Conservation (phyloP, 2,329 filamentous ascomycete genomes). For the Neurospora sp. region DNA sequence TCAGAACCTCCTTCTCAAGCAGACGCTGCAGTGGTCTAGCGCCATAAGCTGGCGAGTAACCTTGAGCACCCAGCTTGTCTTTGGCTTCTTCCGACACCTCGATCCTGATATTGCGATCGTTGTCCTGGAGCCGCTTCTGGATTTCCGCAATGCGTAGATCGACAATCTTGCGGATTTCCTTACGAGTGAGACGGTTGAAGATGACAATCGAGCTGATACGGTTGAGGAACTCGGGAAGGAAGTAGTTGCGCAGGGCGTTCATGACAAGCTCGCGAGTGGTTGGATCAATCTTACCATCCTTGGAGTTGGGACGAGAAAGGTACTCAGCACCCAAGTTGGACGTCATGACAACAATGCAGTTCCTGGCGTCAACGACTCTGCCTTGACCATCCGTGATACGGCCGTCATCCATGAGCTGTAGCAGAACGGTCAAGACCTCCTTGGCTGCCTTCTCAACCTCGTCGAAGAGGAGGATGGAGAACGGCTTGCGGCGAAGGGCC, state of each 20-base stretch:
- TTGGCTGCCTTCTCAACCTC: slow-evolving; percentile 99
- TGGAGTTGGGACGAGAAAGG: slow-evolving; percentile 66
- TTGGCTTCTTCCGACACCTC: slow-evolving; percentile 76
- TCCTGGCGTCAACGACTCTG: slow-evolving; percentile 85
- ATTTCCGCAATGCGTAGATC: slow-evolving; percentile 82
- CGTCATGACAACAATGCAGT: slow-evolving; percentile 99
- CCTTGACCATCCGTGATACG: slow-evolving; percentile 98
- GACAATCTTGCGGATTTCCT: slow-evolving; percentile 90
- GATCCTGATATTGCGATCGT: slow-evolving; percentile 78
- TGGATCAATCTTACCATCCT: slow-evolving; percentile 76
- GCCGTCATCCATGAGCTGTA: slow-evolving; percentile 99
- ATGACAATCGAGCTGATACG: slow-evolving; percentile 94
- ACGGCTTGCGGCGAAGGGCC: slow-evolving; percentile 83
- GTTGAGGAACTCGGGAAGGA: slow-evolving; percentile 97
- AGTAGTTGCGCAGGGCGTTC: slow-evolving; percentile 85
- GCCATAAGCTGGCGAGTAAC: slow-evolving; percentile 93
- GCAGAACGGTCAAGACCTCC: slow-evolving; percentile 87
- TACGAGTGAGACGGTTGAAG: slow-evolving; percentile 89
- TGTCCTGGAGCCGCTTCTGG: slow-evolving; percentile 78
- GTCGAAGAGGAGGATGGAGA: slow-evolving; percentile 96
- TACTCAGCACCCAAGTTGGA: slow-evolving; percentile 94
- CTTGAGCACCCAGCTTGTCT: slow-evolving; percentile 82
- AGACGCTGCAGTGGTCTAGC: slow-evolving; percentile 79
- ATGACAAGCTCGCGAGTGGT: slow-evolving; percentile 84
- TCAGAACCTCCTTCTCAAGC: slow-evolving; percentile 96